Conservation (phyloP, 2,329 filamentous ascomycete genomes). For the Pezicula neosporulosa region DNA sequence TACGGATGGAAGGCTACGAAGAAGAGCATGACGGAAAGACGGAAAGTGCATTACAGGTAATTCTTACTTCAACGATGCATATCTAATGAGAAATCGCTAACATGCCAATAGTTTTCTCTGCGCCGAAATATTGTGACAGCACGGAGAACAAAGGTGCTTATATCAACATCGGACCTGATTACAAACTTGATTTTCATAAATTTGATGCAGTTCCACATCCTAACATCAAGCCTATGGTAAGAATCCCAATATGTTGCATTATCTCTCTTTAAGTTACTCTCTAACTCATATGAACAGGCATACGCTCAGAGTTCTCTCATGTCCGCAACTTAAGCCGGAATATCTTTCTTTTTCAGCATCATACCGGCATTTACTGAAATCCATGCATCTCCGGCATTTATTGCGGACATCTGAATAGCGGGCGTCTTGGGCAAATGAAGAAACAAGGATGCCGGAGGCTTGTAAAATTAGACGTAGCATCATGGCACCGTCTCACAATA, state of each 20-base stretch:
- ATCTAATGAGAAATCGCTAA: conserved; percentile 11
- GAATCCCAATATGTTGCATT: conserved; percentile 9
- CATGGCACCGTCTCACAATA: conserved; percentile 4
- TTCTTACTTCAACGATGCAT: conserved; percentile 20
- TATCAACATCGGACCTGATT: conserved; percentile 91
- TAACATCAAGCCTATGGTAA: conserved; percentile 87
- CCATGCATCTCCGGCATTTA: background rate
- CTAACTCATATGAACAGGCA: conserved; percentile 46
- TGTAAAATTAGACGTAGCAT: conserved; percentile 7
- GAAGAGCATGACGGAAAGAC: conserved; percentile 92
- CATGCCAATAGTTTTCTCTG: conserved; percentile 73
- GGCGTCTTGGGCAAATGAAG: conserved; percentile 8
- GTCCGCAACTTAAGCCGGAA: conserved; percentile 62
- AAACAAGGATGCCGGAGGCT: background rate
- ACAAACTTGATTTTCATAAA: conserved; percentile 87
- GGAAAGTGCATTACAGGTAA: conserved; percentile 89
- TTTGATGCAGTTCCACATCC: conserved; percentile 98
- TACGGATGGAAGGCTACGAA: conserved; percentile 99
- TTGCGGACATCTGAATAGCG: conserved; percentile 6
- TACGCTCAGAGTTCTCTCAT: conserved; percentile 83
- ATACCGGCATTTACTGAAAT: background rate
- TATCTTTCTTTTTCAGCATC: background rate
- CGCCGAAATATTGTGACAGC: conserved; percentile 94
- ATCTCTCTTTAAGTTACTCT: background rate
- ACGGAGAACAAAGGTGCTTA: conserved; percentile 98